Percentiles rank a stretch among this genome's conserved stretches.
Conservation (phyloP, 1,284 basidiomycete species). For the Pisolithus thermaeus region DNA sequence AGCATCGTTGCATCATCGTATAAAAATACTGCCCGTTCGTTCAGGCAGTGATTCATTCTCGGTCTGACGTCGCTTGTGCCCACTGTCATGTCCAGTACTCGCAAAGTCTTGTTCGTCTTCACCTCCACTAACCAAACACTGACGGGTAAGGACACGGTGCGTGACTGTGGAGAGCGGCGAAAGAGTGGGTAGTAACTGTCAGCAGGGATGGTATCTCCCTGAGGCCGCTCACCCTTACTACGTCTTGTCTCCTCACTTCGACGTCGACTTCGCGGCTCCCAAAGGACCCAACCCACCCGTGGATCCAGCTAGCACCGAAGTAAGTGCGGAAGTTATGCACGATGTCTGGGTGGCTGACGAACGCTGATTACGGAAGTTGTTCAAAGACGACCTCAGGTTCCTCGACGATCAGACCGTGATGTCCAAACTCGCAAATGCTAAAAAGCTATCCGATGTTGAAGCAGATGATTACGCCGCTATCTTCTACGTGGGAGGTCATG, state of each 20-base stretch:
- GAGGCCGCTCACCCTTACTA: conserved; percentile 83
- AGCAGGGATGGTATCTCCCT: conserved; percentile 63
- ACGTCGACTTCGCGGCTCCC: conserved; percentile 69
- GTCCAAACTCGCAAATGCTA: conserved; percentile 53
- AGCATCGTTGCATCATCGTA: too few relatives aligned
- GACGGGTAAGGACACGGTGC: conserved; percentile 50
- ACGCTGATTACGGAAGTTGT: conserved; percentile 32
- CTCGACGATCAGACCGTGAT: conserved; percentile 54
- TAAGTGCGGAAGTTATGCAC: conserved; percentile 20
- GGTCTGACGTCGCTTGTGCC: background rate
- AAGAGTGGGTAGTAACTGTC: conserved; percentile 2
- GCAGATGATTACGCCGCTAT: conserved; percentile 63
- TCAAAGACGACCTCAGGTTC: conserved; percentile 60
- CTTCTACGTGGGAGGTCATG: conserved; percentile 77
- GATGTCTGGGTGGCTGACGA: background rate
- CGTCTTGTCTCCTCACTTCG: conserved; percentile 49
- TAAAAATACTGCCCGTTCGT: too few relatives aligned
- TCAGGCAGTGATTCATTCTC: too few relatives aligned
- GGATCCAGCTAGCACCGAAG: conserved; percentile 55
- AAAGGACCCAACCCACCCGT: conserved; percentile 69
- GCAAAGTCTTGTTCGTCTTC: conserved; percentile 66
- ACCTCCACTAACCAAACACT: conserved; percentile 66
- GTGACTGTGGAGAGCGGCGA: conserved; percentile 14
- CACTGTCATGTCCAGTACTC: conserved; percentile 10
- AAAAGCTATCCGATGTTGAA: conserved; percentile 57